Conservation (phyloP, 2,329 filamentous ascomycete species). For the Arthroderma sp. region DNA sequence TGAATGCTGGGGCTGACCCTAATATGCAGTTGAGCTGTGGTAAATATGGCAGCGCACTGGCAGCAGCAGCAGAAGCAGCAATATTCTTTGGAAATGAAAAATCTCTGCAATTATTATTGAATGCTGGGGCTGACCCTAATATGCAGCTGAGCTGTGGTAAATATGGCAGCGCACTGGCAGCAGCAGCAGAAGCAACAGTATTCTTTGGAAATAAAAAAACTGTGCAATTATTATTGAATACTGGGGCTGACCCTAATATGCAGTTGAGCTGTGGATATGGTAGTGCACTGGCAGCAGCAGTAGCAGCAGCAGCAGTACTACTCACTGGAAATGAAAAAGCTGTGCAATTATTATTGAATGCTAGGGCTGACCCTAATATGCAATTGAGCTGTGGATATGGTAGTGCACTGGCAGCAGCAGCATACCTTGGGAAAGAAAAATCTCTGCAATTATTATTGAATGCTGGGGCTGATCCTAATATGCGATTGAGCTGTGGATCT, state of each 20-base stretch:
- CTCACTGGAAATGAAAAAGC: constrained; percentile 1
- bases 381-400: constrained; percentile 1
- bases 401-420: constrained; percentile 5
- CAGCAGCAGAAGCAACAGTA: not conserved
- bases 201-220: not conserved
- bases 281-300: not conserved
- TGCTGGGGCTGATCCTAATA: constrained; percentile 9
- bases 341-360: constrained; percentile 6
- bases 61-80: not conserved
- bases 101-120: not conserved
- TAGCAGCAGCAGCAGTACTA: too few relatives aligned
- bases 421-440: not conserved
- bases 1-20: constrained; percentile 8
- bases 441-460: constrained; percentile 7
- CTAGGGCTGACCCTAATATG: constrained; percentile 13
- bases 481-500: not conserved
- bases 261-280: not conserved
- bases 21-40: constrained; percentile 2
- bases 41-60: constrained; percentile 5
- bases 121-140: not conserved
- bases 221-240: not conserved
- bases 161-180: not conserved
- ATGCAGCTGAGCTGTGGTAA: not conserved
- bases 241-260: not conserved
- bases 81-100: not conserved